A percentile compares a stretch with the other conserved stretches of the same genome.
Conservation (phyloP, 2,329 filamentous ascomycete genomes). For the Lachnellula occidentalis region DNA sequence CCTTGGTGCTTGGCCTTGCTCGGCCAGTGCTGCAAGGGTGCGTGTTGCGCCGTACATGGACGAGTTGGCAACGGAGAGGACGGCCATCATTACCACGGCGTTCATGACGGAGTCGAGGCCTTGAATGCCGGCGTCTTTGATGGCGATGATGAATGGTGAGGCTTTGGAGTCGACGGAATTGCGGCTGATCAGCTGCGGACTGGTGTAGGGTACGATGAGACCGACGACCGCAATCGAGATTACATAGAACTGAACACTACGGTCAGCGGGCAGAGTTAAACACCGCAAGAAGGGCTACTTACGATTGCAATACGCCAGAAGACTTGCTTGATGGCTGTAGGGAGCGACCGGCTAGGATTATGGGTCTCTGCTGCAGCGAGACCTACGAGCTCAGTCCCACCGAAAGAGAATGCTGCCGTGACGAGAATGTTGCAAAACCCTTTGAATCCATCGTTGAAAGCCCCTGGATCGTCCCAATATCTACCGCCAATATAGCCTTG, state of each 20-base stretch:
- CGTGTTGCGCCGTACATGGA: constrained; percentile 87
- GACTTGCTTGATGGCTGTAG: constrained; percentile 87
- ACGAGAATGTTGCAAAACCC: constrained; percentile 73
- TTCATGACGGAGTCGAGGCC: constrained; percentile 89
- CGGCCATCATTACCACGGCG: constrained; percentile 82
- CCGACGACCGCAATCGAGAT: constrained; percentile 77
- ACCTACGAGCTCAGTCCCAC: constrained; percentile 72
- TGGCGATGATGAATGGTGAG: constrained; percentile 92
- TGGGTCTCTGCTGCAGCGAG: constrained; percentile 73
- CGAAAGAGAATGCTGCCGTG: constrained; percentile 70
- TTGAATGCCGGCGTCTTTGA: constrained; percentile 73
- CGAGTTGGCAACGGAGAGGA: constrained; percentile 87
- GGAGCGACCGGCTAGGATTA: constrained; percentile 76
- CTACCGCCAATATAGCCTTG: constrained; percentile 74
- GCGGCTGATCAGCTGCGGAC: constrained; percentile 55
- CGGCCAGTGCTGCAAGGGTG: constrained; percentile 82
- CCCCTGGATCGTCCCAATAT: constrained; percentile 74
- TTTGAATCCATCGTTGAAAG: constrained; percentile 78
- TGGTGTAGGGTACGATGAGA: constrained; percentile 70
- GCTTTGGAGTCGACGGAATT: constrained; percentile 62
- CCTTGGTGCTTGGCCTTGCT: constrained; percentile 76
- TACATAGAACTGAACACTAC: constrained; percentile 64
- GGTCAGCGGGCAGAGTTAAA: constrained; percentile 50
- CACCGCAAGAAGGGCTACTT: constrained; percentile 27
- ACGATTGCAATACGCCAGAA: constrained; percentile 86